Base-by-base conservation (phyloP, 306 rosid genomes). In the Gleditsia sinensis region DNA sequence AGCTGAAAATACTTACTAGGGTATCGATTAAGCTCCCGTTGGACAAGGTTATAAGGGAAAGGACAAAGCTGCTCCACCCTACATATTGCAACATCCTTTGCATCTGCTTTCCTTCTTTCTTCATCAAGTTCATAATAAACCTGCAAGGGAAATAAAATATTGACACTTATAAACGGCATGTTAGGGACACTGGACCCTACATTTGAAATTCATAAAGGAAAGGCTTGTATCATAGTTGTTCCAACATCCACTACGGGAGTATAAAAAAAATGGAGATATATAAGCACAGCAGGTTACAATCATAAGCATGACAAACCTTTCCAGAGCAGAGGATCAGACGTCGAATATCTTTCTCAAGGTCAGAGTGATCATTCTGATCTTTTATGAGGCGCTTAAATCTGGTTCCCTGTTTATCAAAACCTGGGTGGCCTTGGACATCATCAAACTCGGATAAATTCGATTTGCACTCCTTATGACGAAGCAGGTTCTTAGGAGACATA, bases 331-430 rank as follows among this genome's bases (percentile, higher is more conserved):
- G 97, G 54, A 95, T 85, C 23, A 95, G 80, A n/a, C 97, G 86
- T 64, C 99, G 87, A 74, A 92, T 86, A 76, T 98, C 93, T 89
- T 87, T 87, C 89, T 95, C 99, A 36, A 72, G 67, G 68, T 85
- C 78, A 62, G 98, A 84, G 81, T 88, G 98, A 40, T 27, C 27
- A 74, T 95, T 92, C 86, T 83, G 96, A 80, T 95, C 99, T 81
- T 92, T 90, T 32, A 95, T 90, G 62, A 95, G 94, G 28, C 97
- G 99, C 83, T 95, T 95, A 83, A 94, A 94, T 87, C 97, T 83
- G 76, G 99, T 94, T 58, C 99, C 99, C 79, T 94, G 97, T 75
- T 94, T 90, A 88, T 94, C 99, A 77, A 95, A 95, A 78, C 99
- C 99, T 48, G 96, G 90, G 80, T 95, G 99, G 71, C 99, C 99